Evolutionary conservation across 176 grass and related monocot species (phyloP).

Genomic region (Olyra latifolia): DNA sequence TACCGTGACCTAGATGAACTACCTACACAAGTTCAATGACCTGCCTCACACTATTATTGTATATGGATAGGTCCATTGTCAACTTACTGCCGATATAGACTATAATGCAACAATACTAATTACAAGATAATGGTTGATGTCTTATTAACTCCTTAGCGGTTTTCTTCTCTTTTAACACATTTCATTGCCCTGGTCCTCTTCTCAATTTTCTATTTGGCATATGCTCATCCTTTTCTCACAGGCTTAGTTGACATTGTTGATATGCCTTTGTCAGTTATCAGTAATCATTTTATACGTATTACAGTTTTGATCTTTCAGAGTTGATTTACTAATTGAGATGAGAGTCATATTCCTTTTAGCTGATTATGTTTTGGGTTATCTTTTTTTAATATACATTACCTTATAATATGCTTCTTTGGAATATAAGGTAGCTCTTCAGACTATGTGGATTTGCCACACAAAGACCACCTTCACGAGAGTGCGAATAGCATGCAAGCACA

Average conservation of each 20-base stretch:
- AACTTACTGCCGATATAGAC: neutral
- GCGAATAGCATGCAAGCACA: conserved; percentile 71
- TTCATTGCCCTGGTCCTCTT: neutral
- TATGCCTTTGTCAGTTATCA: neutral
- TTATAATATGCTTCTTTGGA: conserved; percentile 41
- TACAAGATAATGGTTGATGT: neutral
- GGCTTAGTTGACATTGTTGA: neutral
- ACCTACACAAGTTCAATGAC: too few relatives aligned
- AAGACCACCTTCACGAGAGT: conserved; percentile 94
- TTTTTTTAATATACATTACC: neutral
- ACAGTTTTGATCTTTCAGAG: neutral
- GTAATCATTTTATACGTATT: conserved; percentile 10
- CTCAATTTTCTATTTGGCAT: neutral
- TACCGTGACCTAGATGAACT: too few relatives aligned
- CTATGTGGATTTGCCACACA: conserved; percentile 88
- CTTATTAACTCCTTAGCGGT: neutral
- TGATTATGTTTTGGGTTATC: conserved; percentile 8
- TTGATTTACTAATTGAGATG: neutral
- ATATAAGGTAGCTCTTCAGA: conserved; percentile 70
- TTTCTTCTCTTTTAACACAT: conserved; percentile 19
- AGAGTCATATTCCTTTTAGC: conserved; percentile 16
- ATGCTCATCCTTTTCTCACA: neutral
- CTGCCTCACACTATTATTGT: too few relatives aligned
- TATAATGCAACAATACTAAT: neutral
- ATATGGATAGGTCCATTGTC: neutral